Percentiles rank a stretch among this genome's conserved stretches.
These are phyloP conservation scores for Micractinium conductrix DNA, from an alignment of 139 green algal species.

Conservation along the genomic window DNA sequence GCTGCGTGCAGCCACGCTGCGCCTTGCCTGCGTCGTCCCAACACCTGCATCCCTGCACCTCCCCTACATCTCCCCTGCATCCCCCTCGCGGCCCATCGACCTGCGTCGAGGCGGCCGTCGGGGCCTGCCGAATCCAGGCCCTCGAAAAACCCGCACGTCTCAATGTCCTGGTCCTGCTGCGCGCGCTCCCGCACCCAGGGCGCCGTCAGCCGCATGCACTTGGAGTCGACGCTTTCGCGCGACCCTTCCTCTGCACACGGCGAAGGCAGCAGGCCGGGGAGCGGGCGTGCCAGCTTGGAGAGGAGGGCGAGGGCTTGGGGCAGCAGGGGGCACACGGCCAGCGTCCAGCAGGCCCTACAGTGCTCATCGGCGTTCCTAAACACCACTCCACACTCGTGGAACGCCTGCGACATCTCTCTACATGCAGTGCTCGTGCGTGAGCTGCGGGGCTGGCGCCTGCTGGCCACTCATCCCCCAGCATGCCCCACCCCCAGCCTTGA, in stretches of 20 bases:
- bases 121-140: conserved; percentile 78
- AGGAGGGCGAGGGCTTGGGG: neutral
- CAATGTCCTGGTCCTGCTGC: conserved; percentile 31
- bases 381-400: no score
- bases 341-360: no score
- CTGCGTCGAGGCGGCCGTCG: conserved; percentile 57
- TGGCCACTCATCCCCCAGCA: no score
- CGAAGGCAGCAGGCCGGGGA: neutral
- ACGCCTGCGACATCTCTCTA: no score
- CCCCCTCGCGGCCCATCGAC: neutral
- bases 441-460: no score
- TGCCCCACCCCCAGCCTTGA: no score
- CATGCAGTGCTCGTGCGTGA: no score
- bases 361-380: no score
- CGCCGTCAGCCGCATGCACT: conserved; percentile 92
- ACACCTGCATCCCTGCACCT: neutral
- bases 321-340: neutral
- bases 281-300: no score
- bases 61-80: neutral
- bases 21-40: neutral
- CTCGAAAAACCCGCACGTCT: conserved; percentile 91
- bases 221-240: conserved; percentile 93
- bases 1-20: neutral
- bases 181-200: conserved; percentile 91
- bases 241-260: conserved; percentile 78